Evolutionary conservation across 176 grass and related monocot species (phyloP).

Genomic region (Paspalum notatum): DNA sequence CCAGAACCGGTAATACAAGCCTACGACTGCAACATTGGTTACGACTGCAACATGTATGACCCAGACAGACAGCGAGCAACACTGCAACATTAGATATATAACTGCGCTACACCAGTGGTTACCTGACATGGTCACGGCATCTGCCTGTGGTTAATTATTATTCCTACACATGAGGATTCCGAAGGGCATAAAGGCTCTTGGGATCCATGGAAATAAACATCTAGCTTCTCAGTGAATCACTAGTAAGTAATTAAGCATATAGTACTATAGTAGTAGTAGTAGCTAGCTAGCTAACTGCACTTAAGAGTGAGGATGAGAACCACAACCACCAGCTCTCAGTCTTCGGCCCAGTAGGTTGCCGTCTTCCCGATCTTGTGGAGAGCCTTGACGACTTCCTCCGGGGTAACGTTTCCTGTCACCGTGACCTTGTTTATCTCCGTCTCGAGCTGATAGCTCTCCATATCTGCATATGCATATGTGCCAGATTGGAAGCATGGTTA

Average conservation of each 20-base stretch:
- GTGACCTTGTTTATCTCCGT: conserved; percentile 87
- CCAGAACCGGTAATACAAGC: too few relatives aligned
- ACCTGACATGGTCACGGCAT: conserved; percentile 1
- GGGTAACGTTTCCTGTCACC: conserved; percentile 80
- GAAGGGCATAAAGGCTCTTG: conserved; percentile 4
- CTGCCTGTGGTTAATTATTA: neutral
- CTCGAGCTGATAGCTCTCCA: conserved; percentile 86
- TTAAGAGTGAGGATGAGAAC: neutral
- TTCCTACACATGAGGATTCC: neutral
- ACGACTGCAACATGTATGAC: too few relatives aligned
- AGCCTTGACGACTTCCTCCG: conserved; percentile 77
- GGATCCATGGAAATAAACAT: neutral
- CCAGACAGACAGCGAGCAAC: too few relatives aligned
- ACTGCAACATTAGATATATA: too few relatives aligned
- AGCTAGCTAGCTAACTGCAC: neutral
- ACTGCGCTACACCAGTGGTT: neutral
- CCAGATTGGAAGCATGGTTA: neutral
- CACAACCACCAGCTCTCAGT: conserved; percentile 1
- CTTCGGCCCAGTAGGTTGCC: conserved; percentile 58
- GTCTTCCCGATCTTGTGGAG: conserved; percentile 95
- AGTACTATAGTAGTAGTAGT: too few relatives aligned
- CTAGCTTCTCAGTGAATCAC: neutral
- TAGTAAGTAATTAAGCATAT: neutral
- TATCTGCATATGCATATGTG: conserved; percentile 54
- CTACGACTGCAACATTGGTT: too few relatives aligned